Conservation (phyloP, 2,329 filamentous ascomycete genomes). For the Ophiocordyceps robertsii region DNA sequence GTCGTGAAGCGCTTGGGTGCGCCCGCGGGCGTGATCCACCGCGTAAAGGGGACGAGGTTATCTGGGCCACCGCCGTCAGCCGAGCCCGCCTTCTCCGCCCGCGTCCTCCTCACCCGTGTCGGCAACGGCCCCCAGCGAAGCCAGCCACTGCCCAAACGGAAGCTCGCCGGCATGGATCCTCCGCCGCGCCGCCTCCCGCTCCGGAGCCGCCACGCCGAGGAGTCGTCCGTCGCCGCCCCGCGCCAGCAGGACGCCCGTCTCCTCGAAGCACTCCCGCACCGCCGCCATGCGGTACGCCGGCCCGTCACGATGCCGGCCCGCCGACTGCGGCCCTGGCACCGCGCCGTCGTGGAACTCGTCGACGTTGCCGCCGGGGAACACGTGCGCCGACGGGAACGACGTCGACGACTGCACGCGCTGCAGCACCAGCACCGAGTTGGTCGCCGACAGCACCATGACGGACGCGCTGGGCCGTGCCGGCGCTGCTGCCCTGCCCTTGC, state of each 20-base stretch:
- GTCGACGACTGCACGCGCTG: conserved; percentile 72
- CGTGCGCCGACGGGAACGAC: conserved; percentile 82
- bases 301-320: conserved; percentile 54
- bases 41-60: conserved; percentile 63
- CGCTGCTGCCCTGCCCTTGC: conserved; percentile 9
- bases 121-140: conserved; percentile 39
- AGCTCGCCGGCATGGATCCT: conserved; percentile 53
- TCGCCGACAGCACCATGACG: conserved; percentile 71
- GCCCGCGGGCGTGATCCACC: conserved; percentile 75
- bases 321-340: conserved; percentile 30
- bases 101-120: conserved; percentile 43
- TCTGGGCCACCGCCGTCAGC: background rate
- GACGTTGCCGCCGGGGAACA: conserved; percentile 87
- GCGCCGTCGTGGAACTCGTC: conserved; percentile 62
- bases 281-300: conserved; percentile 68
- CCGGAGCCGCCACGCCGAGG: conserved; percentile 37
- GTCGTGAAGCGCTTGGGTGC: conserved; percentile 73
- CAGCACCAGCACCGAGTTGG: conserved; percentile 77
- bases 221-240: conserved; percentile 40
- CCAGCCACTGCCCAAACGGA: conserved; percentile 54
- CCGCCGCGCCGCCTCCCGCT: conserved; percentile 52
- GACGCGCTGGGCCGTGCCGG: conserved; percentile 57
- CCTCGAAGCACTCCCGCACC: conserved; percentile 86
- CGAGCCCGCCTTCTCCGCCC: background rate
- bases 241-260: conserved; percentile 78